Evolutionary conservation across 352 stramenopile genomes (phyloP).

Genomic region (Globisporangium irregulare): DNA sequence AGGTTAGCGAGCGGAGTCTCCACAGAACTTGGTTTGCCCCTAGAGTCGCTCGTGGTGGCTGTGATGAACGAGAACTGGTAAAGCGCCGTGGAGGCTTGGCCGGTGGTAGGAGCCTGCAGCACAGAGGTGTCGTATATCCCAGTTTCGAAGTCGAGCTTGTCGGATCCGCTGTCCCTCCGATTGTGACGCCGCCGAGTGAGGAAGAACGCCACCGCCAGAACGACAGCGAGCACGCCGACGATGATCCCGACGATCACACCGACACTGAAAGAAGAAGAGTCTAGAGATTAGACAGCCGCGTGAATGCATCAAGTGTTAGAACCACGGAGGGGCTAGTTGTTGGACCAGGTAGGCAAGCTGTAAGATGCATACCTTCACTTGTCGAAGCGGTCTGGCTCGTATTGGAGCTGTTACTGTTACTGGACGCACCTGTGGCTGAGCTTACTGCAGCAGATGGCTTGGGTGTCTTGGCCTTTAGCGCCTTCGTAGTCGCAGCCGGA

Average conservation of each 20-base stretch:
- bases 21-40: neutral
- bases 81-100: neutral
- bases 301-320: neutral
- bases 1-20: constrained; percentile 4
- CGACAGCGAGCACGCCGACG: neutral
- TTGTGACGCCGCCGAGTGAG: neutral
- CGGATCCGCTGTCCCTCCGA: neutral
- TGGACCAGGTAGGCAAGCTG: neutral
- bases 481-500: neutral
- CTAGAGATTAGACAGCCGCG: neutral
- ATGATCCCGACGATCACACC: neutral
- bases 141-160: neutral
- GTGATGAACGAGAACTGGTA: constrained; percentile 2
- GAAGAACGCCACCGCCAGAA: neutral
- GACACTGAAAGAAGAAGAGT: neutral
- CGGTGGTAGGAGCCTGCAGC: neutral
- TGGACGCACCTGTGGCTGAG: neutral
- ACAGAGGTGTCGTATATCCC: neutral
- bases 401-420: neutral
- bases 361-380: neutral
- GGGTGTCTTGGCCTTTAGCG: neutral
- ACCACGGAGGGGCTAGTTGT: neutral
- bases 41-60: neutral
- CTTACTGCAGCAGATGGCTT: neutral
- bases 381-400: neutral